phyloP scores from a whole-genome alignment of 2,329 filamentous ascomycete genomes.

The Cladobotryum protrusum region DNA sequence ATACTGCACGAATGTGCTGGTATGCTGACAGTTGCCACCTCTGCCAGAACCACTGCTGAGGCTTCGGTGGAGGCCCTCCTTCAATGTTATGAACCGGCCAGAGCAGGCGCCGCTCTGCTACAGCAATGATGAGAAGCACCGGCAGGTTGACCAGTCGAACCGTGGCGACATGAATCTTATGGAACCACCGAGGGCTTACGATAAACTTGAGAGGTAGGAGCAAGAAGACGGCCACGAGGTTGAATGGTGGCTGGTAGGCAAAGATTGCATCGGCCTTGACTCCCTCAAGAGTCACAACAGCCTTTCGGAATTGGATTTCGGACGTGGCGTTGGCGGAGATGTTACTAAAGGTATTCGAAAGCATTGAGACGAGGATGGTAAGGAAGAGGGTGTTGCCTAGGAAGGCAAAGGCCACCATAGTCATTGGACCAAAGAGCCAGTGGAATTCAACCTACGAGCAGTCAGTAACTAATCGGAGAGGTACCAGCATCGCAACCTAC shows the following conservation, averaged over 20 bases:
- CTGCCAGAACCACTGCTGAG: constrained; percentile 53
- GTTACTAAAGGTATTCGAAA: constrained; percentile 76
- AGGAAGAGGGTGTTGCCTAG: constrained; percentile 82
- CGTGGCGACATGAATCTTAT: constrained; percentile 77
- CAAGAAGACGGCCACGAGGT: constrained; percentile 68
- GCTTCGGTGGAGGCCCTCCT: constrained; percentile 16
- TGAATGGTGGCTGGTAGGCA: constrained; percentile 77
- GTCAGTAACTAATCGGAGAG: neutral
- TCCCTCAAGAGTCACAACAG: constrained; percentile 76
- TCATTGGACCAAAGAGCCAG: constrained; percentile 66
- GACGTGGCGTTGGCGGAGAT: constrained; percentile 70
- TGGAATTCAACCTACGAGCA: constrained; percentile 60
- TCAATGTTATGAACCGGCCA: constrained; percentile 40
- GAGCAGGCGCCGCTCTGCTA: constrained; percentile 63
- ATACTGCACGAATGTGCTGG: constrained; percentile 65
- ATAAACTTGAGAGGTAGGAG: constrained; percentile 72
- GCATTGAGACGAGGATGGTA: constrained; percentile 82
- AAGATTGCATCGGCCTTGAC: constrained; percentile 82
- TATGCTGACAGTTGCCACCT: constrained; percentile 64
- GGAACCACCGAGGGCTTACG: constrained; percentile 79
- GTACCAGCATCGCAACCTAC: constrained; percentile 25
- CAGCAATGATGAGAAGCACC: constrained; percentile 62
- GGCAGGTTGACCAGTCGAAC: constrained; percentile 72
- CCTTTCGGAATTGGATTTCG: constrained; percentile 78
- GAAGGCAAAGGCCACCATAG: constrained; percentile 82